These are phyloP conservation scores for Wickerhamiella domercqiae DNA, from an alignment of 805 yeast species.

Conservation along the genomic window DNA sequence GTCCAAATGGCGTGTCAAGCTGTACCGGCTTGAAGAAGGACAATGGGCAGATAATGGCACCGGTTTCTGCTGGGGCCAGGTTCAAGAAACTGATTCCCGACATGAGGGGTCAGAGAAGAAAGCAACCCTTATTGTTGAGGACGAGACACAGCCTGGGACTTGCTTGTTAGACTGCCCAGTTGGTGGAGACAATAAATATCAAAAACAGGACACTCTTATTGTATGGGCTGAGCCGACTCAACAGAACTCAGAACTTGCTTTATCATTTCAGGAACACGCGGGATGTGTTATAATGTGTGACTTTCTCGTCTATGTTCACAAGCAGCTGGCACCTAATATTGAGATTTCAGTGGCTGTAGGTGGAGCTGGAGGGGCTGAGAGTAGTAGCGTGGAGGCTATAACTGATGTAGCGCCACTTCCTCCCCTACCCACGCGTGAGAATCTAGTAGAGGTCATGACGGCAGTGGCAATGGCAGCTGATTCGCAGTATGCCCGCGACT, in stretches of 20 bases:
- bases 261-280: constrained; percentile 79
- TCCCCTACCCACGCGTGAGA: constrained; percentile 34
- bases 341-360: constrained; percentile 37
- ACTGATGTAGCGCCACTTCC: constrained; percentile 32
- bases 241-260: constrained; percentile 56
- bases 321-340: constrained; percentile 44
- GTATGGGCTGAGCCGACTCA: constrained; percentile 66
- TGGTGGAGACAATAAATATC: constrained; percentile 69
- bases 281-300: constrained; percentile 80
- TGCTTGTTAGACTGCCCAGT: constrained; percentile 48
- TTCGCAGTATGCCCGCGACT: constrained; percentile 46
- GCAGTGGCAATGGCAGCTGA: constrained; percentile 43
- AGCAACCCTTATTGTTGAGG: constrained; percentile 47
- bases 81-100: too few species aligned
- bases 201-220: constrained; percentile 82
- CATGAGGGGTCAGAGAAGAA: constrained; percentile 1
- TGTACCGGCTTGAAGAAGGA: constrained; percentile 66
- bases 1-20: constrained; percentile 68
- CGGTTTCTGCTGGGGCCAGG: constrained; percentile 70
- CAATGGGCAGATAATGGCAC: constrained; percentile 90
- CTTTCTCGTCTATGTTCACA: constrained; percentile 56
- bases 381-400: constrained; percentile 20
- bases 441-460: constrained; percentile 40
- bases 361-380: too few species aligned
- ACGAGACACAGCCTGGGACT: constrained; percentile 47